phyloP scores from a whole-genome alignment of 1,284 basidiomycete species.

The Tilletia horrida region DNA sequence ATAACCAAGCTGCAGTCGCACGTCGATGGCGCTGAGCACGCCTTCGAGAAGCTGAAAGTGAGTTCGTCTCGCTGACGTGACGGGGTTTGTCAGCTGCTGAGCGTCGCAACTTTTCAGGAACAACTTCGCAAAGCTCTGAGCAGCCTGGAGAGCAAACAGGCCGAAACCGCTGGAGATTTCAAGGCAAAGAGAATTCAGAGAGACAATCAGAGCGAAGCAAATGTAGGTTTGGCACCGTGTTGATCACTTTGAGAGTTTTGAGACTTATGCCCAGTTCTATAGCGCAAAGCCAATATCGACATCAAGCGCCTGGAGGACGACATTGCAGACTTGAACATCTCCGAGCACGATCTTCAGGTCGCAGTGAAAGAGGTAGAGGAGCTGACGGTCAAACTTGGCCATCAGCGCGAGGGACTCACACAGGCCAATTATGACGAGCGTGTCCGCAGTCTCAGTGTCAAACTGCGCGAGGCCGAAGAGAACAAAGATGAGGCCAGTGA shows the following conservation, averaged over 20 bases:
- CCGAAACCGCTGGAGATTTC: not conserved
- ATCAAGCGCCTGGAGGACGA: conserved; percentile 41
- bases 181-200: conserved; percentile 7
- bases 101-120: not conserved
- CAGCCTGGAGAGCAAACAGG: not conserved
- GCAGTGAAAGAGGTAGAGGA: conserved; percentile 33
- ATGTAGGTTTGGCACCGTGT: not conserved
- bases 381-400: conserved; percentile 25
- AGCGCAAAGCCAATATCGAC: conserved; percentile 14
- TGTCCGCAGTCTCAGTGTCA: conserved; percentile 64
- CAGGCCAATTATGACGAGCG: conserved; percentile 66
- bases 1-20: conserved; percentile 59
- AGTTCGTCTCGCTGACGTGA: not conserved
- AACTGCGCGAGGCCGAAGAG: conserved; percentile 67
- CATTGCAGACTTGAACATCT: conserved; percentile 31
- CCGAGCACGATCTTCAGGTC: conserved; percentile 30
- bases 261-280: not conserved
- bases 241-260: not conserved
- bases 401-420: conserved; percentile 33
- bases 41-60: conserved; percentile 1
- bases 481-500: conserved; percentile 68
- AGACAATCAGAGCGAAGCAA: not conserved
- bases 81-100: not conserved
- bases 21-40: conserved; percentile 4
- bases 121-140: conserved; percentile 4